Conservation (phyloP, 805 yeast genomes). For the Wickerhamiella parazyma region DNA sequence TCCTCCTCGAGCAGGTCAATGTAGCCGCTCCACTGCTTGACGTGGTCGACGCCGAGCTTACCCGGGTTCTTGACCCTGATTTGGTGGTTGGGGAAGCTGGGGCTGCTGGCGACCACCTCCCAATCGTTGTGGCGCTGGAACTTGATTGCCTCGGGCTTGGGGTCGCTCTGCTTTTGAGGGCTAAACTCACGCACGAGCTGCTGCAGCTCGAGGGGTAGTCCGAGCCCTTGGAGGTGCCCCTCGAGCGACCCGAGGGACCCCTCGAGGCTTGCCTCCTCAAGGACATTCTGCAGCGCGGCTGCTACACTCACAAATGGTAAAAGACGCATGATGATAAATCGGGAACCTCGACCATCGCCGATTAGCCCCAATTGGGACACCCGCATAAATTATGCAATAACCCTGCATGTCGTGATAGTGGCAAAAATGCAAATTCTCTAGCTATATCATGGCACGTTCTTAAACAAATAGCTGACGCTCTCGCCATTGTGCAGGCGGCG, state of each 20-base stretch:
- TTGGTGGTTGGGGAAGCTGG: conserved; percentile 30
- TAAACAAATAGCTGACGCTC: conserved; percentile 75
- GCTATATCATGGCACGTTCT: conserved; percentile 28
- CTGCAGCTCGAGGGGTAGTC: background rate
- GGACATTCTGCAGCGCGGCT: too few species aligned
- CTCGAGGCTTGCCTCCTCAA: too few species aligned
- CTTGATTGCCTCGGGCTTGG: background rate
- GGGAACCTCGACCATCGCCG: too few species aligned
- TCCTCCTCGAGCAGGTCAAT: conserved; percentile 68
- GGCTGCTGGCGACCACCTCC: conserved; percentile 4
- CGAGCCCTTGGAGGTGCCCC: background rate
- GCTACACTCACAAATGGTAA: too few species aligned
- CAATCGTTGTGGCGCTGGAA: conserved; percentile 2
- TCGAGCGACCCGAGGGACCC: too few species aligned
- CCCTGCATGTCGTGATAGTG: too few species aligned
- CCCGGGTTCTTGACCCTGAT: conserved; percentile 54
- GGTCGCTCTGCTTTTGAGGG: background rate
- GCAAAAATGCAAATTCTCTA: too few species aligned
- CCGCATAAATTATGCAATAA: too few species aligned
- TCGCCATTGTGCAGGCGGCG: conserved; percentile 95
- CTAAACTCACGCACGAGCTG: background rate
- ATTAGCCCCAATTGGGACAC: too few species aligned
- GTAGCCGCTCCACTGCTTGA: conserved; percentile 67
- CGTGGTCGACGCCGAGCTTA: conserved; percentile 64
- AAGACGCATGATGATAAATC: too few species aligned